These are phyloP conservation scores for Fusarium udum DNA, from an alignment of 2,329 filamentous ascomycete genomes.

Conservation along the genomic window DNA sequence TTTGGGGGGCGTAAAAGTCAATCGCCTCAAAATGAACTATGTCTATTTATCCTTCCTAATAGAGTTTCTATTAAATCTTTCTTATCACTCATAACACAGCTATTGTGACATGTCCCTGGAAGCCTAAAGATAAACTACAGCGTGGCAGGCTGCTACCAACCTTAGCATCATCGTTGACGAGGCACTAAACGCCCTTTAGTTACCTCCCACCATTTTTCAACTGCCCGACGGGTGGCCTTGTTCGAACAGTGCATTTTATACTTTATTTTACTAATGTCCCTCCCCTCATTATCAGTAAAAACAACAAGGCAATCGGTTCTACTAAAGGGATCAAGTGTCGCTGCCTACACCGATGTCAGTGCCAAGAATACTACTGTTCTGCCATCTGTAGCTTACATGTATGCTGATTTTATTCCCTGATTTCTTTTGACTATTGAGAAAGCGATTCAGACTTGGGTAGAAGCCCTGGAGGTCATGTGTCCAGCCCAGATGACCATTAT, in stretches of 20 bases:
- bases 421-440: neutral
- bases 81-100: rapidly evolving
- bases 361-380: neutral
- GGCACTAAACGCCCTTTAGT: neutral
- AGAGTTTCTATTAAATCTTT: neutral
- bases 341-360: neutral
- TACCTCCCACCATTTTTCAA: neutral
- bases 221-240: neutral
- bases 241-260: neutral
- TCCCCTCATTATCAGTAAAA: neutral
- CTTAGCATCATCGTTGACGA: neutral
- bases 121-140: neutral
- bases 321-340: neutral
- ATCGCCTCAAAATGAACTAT: rapidly evolving
- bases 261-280: neutral
- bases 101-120: neutral
- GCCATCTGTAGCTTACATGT: neutral
- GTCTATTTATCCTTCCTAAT: neutral
- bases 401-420: neutral
- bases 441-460: neutral
- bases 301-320: neutral
- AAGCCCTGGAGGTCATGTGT: neutral
- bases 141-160: neutral
- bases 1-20: neutral
- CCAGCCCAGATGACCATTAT: neutral